Base-by-base conservation (phyloP, 495 filamentous ascomycete species). In the Neurospora sublineolata region DNA sequence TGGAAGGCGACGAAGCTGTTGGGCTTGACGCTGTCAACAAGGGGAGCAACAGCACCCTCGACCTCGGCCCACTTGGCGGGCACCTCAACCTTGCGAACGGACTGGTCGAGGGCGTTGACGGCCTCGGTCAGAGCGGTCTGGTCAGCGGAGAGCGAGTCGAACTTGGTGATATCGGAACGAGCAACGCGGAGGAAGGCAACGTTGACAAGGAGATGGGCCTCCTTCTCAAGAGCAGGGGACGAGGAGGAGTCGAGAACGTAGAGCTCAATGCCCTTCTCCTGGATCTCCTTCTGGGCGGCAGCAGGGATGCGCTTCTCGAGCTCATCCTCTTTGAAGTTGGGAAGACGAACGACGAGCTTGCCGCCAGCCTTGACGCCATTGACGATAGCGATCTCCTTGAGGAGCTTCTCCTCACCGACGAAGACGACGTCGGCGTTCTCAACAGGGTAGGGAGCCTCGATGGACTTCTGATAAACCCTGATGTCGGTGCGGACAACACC, bases 1-100 rank as follows among this genome's bases (percentile, higher is more conserved):
- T 94, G 87, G 79, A 94, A 97, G 11, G 87, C 78, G 36, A 86
- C 86, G 77, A 99, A 99, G 85, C 93, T 94, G 83, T 89, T 97
- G 72, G 86, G 77, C 44, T 86, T 86, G 70, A 97, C 82, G 58
- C 88, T 83, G 73, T 86, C 82, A 7, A 87, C 87, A 12, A 93
- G 86, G 78, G 72, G 71, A 71, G 87, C 82, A 38, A 80, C 83
- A 58, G 91, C 90, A 33, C 84, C 84, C 67, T 90, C 86, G 36
- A 86, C 80, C 46, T 89, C 89, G 67, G 87, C 87, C 96, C 95
- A 98, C 6, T 88, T 79, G 76, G 92, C 90, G 4, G 93, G 92
- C 41, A 92, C 82, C 73, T 94, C 90, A 42, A 97, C 81, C 75
- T 88, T 83, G 75, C 88, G 88, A 20, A 98, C 82, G 52, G 87